A percentile compares a stretch with the other conserved stretches of the same genome.
Conservation (phyloP, 306 rosid genomes). For the Fragaria vesca region DNA sequence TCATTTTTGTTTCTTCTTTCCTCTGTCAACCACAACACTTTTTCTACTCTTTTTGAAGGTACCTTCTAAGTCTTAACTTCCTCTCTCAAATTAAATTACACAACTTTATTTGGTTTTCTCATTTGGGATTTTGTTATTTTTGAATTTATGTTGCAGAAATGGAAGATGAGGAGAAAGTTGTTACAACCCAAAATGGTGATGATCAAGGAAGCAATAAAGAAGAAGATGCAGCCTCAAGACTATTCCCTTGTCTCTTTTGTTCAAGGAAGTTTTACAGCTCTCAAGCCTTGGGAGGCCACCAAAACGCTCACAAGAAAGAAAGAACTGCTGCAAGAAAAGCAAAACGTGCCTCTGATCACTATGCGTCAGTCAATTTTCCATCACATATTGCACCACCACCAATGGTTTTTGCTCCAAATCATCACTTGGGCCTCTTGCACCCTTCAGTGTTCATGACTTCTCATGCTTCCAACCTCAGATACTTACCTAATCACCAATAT, state of each 20-base stretch:
- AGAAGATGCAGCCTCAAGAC: slow-evolving; percentile 42
- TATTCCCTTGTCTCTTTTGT: slow-evolving; percentile 72
- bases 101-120: not conserved
- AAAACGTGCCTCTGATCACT: slow-evolving; percentile 38
- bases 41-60: slow-evolving; percentile 27
- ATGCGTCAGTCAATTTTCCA: slow-evolving; percentile 20
- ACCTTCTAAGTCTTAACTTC: not conserved
- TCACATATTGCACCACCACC: slow-evolving; percentile 28
- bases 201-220: slow-evolving; percentile 28
- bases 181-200: slow-evolving; percentile 9
- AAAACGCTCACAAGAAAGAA: slow-evolving; percentile 88
- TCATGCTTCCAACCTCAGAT: slow-evolving; percentile 49
- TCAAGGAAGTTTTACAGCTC: slow-evolving; percentile 78
- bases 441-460: slow-evolving; percentile 51
- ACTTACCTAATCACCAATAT: slow-evolving; percentile 34
- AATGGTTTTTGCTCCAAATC: slow-evolving; percentile 43
- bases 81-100: not conserved
- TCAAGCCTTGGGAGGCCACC: slow-evolving; percentile 91
- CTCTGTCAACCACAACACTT: slow-evolving; percentile 1
- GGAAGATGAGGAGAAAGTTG: slow-evolving; percentile 37
- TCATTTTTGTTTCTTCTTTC: slow-evolving; percentile 2
- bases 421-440: slow-evolving; percentile 34
- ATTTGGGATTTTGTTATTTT: not conserved
- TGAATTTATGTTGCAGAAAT: slow-evolving; percentile 28
- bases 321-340: slow-evolving; percentile 73